Percentiles rank a stretch among this genome's conserved stretches.
These are phyloP conservation scores for Plantago major DNA, from an alignment of 257 asterid genomes.

Conservation along the genomic window DNA sequence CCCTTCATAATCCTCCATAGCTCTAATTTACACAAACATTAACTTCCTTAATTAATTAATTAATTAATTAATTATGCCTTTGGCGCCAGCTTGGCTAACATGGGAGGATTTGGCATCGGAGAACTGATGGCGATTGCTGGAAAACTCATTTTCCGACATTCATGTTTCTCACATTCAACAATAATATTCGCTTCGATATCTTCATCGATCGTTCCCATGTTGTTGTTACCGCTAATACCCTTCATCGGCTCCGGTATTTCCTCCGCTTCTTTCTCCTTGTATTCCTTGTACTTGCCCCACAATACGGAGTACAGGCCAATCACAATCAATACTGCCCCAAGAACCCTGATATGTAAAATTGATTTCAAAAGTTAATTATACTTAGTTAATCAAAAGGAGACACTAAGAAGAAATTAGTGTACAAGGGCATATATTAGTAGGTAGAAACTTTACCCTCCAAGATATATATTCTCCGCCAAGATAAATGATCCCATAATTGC, in stretches of 20 bases:
- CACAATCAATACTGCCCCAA: conserved; percentile 48
- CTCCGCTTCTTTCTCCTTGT: conserved; percentile 34
- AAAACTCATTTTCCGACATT: conserved; percentile 20
- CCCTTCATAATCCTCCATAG: too few relatives aligned
- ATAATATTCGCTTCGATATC: conserved; percentile 49
- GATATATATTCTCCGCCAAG: conserved; percentile 63
- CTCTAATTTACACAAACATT: conserved; percentile 16
- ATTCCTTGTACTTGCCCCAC: conserved; percentile 61
- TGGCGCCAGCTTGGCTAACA: conserved; percentile 56
- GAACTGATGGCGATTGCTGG: conserved; percentile 38
- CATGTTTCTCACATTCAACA: conserved; percentile 23
- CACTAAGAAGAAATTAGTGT: not conserved
- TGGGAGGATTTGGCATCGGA: conserved; percentile 49
- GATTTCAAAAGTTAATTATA: not conserved
- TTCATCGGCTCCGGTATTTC: conserved; percentile 49
- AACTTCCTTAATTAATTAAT: conserved; percentile 26
- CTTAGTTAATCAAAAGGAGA: not conserved
- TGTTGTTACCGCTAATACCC: conserved; percentile 20
- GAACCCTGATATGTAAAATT: conserved; percentile 25
- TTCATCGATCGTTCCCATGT: conserved; percentile 18
- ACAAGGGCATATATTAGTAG: too few relatives aligned
- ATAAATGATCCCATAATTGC: conserved; percentile 92
- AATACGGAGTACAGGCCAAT: conserved; percentile 46
- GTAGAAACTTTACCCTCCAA: conserved; percentile 63
- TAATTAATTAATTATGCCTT: conserved; percentile 26